phyloP scores from a whole-genome alignment of 2,329 filamentous ascomycete genomes.

The Zalaria obscura region DNA sequence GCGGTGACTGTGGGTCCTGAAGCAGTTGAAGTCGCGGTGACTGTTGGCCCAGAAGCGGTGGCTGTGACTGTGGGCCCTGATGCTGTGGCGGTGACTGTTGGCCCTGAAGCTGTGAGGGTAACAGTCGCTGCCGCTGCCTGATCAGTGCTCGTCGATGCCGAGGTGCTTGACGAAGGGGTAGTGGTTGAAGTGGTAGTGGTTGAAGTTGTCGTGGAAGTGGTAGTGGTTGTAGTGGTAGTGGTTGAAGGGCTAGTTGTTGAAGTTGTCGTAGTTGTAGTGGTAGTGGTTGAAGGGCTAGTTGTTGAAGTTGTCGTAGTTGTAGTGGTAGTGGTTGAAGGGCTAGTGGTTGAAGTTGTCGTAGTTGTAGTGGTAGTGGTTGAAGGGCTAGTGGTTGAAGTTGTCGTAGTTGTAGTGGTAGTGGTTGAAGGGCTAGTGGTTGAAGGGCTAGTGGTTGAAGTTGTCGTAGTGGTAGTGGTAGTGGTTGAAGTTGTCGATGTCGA shows the following conservation, averaged over 20 bases:
- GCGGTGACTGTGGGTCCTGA: not conserved
- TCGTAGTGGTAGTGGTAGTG: not conserved
- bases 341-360: conserved; percentile 1
- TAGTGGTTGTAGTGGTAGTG: no score
- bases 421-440: not conserved
- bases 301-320: not conserved
- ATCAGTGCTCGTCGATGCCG: not conserved
- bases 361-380: conserved; percentile 1
- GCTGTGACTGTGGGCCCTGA: not conserved
- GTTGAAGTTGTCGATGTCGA: not conserved
- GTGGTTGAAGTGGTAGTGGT: no score
- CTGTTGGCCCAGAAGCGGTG: not conserved
- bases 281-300: not conserved
- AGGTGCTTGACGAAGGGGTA: not conserved
- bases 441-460: not conserved
- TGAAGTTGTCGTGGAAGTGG: no score
- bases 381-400: not conserved
- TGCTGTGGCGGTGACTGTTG: not conserved
- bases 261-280: not conserved
- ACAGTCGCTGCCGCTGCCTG: not conserved
- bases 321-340: not conserved
- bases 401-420: not conserved
- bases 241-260: not conserved
- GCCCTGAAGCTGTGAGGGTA: not conserved
- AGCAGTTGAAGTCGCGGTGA: not conserved